phyloP scores from a whole-genome alignment of 2,329 filamentous ascomycete species.

The Cucurbitaria berberidis region DNA sequence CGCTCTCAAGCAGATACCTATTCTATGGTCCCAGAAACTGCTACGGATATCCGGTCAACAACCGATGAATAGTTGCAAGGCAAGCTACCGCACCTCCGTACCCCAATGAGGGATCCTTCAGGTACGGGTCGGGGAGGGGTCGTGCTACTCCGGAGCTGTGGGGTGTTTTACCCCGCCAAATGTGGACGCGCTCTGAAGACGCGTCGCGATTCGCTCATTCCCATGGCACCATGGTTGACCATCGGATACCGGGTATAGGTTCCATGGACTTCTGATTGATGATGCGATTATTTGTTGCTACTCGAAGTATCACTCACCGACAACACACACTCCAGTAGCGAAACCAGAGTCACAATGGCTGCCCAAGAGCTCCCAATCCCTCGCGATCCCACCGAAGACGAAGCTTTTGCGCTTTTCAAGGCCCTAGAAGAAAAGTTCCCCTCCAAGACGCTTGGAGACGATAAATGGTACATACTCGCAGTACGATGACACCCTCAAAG shows the following conservation, averaged over 20 bases:
- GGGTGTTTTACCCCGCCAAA: conserved; percentile 16
- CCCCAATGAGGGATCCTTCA: neutral
- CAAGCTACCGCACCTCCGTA: neutral
- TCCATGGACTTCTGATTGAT: neutral
- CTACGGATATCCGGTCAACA: neutral
- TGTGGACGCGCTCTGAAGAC: neutral
- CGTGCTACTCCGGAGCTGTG: conserved; percentile 7
- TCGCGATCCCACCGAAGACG: conserved; percentile 45
- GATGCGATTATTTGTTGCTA: neutral
- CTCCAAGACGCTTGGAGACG: conserved; percentile 47
- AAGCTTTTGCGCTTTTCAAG: conserved; percentile 52
- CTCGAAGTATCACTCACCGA: neutral
- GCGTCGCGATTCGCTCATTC: conserved; percentile 3
- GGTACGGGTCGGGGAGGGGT: conserved; percentile 9
- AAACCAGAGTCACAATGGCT: conserved; percentile 14
- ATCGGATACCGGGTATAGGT: neutral
- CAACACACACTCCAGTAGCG: neutral
- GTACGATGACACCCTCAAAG: conserved; percentile 28
- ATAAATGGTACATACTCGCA: conserved; percentile 56
- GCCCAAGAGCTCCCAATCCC: conserved; percentile 17
- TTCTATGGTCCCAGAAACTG: too few species aligned
- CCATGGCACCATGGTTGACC: neutral
- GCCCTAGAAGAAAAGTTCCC: conserved; percentile 54
- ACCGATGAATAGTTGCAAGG: neutral
- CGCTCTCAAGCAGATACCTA: too few species aligned